Base-by-base conservation (phyloP, 2,329 filamentous ascomycete genomes). In the Mycosphaerelloides madeirae region DNA sequence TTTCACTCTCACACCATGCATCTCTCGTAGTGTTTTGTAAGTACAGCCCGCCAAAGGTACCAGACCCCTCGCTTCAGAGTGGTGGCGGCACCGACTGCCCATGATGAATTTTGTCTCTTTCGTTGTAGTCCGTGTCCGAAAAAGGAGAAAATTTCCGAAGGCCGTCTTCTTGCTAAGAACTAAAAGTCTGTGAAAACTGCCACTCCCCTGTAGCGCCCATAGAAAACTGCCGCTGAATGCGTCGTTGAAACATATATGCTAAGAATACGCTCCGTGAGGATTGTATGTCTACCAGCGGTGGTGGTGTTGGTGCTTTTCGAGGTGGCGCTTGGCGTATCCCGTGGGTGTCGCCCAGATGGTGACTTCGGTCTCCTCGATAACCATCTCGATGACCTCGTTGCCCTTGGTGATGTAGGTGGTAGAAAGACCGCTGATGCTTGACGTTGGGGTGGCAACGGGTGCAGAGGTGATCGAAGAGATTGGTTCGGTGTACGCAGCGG, bases 331-430 rank as follows among this genome's bases (percentile, higher is more conserved):
- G 51, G 58, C 56, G 43, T 20, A 19, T 3, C 60, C 53, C 15
- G 60, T 55, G 12, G 59, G 57, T 3, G 54, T 59, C 3, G 64
- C 65, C 5, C 68, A 72, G 41, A 70, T 65, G 19, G 64, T 69
- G 32, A 72, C 57, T 14, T 66, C 60, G 29, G 68, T 61, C 55
- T 74, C 62, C 59, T 70, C 65, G 48, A 73, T 67, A 38, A 64
- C 65, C 35, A 73, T 58, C 54, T 72, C 68, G 55, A 71, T 65
- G 34, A 73, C 69, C 45, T 66, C 59, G 48, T 68, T 68, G 25
- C 56, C 65, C 51, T 63, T 64, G 42, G 70, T 73, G 56, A 66
- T 68, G 35, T 62, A 68, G 28, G 61, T 65, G 19, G 70, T 73
- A 32, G 60, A 57, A 51, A 70, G 49, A 51, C 65, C 60, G 43